These are phyloP conservation scores for Leishmania lainsoni DNA, from an alignment of 208 protist genomes.

Conservation along the genomic window DNA sequence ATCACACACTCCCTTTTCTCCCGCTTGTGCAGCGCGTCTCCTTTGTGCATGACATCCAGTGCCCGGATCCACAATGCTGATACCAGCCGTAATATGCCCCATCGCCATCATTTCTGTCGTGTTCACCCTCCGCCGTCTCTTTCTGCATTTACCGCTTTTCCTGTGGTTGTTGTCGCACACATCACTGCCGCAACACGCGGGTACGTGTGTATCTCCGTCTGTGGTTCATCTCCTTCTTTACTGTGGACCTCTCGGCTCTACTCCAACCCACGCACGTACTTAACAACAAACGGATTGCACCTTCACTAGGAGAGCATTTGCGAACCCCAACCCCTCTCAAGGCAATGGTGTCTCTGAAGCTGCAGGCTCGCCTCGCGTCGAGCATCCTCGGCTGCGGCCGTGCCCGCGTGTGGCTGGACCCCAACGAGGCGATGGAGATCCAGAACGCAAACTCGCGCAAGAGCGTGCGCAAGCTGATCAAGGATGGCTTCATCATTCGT, in stretches of 20 bases:
- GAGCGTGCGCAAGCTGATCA: conserved; percentile 96
- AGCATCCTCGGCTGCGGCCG: conserved; percentile 98
- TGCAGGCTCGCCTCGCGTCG: conserved; percentile 98
- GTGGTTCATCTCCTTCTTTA: not conserved
- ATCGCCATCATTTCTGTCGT: not conserved
- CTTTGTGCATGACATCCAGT: not conserved
- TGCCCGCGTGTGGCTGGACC: conserved; percentile 98
- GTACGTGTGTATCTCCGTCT: not conserved
- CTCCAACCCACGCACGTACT: not conserved
- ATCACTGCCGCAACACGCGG: not conserved
- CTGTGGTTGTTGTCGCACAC: not conserved
- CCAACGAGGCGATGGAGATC: conserved; percentile 98
- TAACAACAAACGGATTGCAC: not conserved
- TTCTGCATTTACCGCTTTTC: not conserved
- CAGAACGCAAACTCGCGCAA: conserved; percentile 97
- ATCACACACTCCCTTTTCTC: not conserved
- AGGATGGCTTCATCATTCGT: conserved; percentile 97
- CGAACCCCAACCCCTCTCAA: not conserved
- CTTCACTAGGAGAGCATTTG: conserved; percentile 10
- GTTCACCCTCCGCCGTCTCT: not conserved
- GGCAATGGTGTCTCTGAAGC: conserved; percentile 84
- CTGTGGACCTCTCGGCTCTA: not conserved
- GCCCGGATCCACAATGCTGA: not conserved
- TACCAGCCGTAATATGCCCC: not conserved
- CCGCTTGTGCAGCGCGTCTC: not conserved